A percentile compares a stretch with the other conserved stretches of the same genome.
Evolutionary conservation across 2,329 filamentous ascomycete genomes (phyloP).

Genomic region (Curvularia spicifera): DNA sequence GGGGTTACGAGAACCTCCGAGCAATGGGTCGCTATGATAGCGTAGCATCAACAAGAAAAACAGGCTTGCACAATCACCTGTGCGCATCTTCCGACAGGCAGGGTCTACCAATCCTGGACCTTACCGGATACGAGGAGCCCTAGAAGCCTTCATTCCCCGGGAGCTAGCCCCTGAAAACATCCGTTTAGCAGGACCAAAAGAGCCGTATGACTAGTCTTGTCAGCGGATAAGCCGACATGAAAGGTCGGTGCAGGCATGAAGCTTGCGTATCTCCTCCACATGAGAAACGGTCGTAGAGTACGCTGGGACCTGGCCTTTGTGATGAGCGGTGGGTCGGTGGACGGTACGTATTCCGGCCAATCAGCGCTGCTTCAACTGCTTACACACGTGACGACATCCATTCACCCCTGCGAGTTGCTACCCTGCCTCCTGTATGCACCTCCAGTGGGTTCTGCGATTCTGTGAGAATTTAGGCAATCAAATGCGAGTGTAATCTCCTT

Average conservation of each 20-base stretch:
- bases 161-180: not conserved
- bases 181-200: not conserved
- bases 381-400: not conserved
- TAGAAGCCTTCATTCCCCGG: not conserved
- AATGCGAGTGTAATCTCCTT: not conserved
- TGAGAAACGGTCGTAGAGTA: not conserved
- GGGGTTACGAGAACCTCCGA: slow-evolving; percentile 6
- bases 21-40: not conserved
- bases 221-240: slow-evolving; percentile 2
- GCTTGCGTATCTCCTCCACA: not conserved
- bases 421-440: not conserved
- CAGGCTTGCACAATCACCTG: not conserved
- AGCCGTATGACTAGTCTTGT: not conserved
- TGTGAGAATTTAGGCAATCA: not conserved
- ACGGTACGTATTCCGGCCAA: not conserved
- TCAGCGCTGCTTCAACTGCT: not conserved
- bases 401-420: not conserved
- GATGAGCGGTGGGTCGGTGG: not conserved
- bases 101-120: slow-evolving; percentile 3
- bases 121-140: slow-evolving; percentile 3
- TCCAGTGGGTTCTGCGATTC: not conserved
- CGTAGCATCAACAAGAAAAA: slow-evolving; percentile 3
- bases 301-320: not conserved
- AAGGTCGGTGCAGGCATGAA: slow-evolving; percentile 2
- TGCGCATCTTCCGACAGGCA: slow-evolving; percentile 2